Evolutionary conservation across 345 rosid genomes (phyloP).

Genomic region (Aquilaria malaccensis): DNA sequence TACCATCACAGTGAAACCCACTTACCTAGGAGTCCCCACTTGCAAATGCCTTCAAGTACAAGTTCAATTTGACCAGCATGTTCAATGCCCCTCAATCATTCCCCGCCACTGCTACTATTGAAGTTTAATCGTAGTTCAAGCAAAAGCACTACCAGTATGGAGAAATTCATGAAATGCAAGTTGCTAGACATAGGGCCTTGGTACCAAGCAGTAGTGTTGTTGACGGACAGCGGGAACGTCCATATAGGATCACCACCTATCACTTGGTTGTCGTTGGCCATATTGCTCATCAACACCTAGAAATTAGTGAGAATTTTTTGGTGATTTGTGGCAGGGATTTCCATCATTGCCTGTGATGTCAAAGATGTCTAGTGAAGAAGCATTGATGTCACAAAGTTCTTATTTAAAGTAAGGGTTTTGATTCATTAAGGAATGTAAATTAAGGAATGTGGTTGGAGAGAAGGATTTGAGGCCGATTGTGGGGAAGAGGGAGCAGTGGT

Average conservation of each 20-base stretch:
- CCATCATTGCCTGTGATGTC: constrained; percentile 31
- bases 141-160: constrained; percentile 71
- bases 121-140: constrained; percentile 71
- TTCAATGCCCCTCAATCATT: constrained; percentile 57
- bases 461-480: constrained; percentile 30
- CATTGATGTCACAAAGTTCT: constrained; percentile 31
- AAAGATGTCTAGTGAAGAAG: constrained; percentile 34
- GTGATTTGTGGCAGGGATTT: constrained; percentile 41
- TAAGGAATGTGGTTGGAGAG: constrained; percentile 51
- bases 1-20: constrained; percentile 47
- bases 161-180: constrained; percentile 90
- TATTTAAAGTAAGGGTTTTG: constrained; percentile 12
- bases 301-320: constrained; percentile 73
- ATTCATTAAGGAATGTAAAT: constrained; percentile 52
- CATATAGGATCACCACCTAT: constrained; percentile 77
- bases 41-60: constrained; percentile 39
- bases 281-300: constrained; percentile 63
- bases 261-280: constrained; percentile 54
- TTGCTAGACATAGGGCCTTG: constrained; percentile 75
- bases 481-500: constrained; percentile 46
- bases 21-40: constrained; percentile 68
- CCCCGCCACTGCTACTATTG: constrained; percentile 21
- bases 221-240: constrained; percentile 65
- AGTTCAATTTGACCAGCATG: constrained; percentile 61
- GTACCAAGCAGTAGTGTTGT: constrained; percentile 51